A percentile compares a stretch with the other conserved stretches of the same genome.
Evolutionary conservation across 208 protist genomes (phyloP).

Genomic region (Leishmania martiniquensis): DNA sequence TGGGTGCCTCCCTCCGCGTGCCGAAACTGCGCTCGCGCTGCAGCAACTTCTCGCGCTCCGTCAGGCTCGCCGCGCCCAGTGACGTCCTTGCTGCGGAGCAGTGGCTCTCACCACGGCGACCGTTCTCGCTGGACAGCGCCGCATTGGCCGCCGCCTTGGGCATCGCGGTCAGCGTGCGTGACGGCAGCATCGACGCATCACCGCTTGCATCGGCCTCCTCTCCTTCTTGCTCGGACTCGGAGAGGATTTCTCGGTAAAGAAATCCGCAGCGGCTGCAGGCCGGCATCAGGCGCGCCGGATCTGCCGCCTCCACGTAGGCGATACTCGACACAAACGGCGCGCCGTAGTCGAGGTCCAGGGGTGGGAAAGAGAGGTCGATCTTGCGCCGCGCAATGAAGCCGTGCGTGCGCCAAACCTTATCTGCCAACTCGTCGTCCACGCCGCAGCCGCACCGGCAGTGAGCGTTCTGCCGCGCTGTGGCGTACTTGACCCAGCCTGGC

Average conservation of each 20-base stretch:
- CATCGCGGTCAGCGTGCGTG: background rate
- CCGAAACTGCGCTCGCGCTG: background rate
- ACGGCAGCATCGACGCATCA: background rate
- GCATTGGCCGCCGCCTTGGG: background rate
- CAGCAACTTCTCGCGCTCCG: slow-evolving; percentile 37
- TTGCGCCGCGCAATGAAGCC: slow-evolving; percentile 67
- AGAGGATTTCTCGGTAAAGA: slow-evolving; percentile 48
- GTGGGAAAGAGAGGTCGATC: slow-evolving; percentile 69
- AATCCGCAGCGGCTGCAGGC: slow-evolving; percentile 76
- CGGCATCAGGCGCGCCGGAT: slow-evolving; percentile 66
- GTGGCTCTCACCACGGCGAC: background rate
- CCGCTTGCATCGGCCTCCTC: background rate
- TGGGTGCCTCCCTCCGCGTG: slow-evolving; percentile 14
- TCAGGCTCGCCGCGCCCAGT: background rate
- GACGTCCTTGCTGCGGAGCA: background rate
- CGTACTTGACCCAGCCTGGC: slow-evolving; percentile 73
- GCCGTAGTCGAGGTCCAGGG: slow-evolving; percentile 85
- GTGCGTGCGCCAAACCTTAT: slow-evolving; percentile 49
- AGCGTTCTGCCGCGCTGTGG: slow-evolving; percentile 64
- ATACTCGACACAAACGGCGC: slow-evolving; percentile 67
- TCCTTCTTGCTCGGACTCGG: slow-evolving; percentile 3
- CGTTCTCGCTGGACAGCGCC: slow-evolving; percentile 7
- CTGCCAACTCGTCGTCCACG: slow-evolving; percentile 35
- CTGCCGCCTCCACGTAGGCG: slow-evolving; percentile 80
- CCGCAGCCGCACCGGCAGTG: slow-evolving; percentile 65